Evolutionary conservation across 2,329 filamentous ascomycete genomes (phyloP).

Genomic region (Hortaea werneckii): DNA sequence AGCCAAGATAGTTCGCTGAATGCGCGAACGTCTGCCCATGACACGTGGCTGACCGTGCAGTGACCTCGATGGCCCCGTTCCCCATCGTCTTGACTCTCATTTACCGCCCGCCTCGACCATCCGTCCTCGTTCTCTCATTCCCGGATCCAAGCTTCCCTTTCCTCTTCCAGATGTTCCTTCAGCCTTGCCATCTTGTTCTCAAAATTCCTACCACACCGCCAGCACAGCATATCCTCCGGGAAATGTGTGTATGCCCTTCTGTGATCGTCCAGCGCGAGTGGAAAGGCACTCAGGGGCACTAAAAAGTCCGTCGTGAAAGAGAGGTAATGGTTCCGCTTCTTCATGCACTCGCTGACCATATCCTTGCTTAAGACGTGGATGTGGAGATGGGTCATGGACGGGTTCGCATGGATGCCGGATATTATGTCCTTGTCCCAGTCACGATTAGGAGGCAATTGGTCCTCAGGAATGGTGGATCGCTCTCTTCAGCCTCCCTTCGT

Average conservation of each 20-base stretch:
- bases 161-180: conserved; percentile 63
- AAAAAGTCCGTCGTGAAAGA: conserved; percentile 84
- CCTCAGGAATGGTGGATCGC: conserved; percentile 19
- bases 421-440: conserved; percentile 69
- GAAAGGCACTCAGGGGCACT: conserved; percentile 68
- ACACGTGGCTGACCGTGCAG: too few relatives aligned
- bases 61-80: too few relatives aligned
- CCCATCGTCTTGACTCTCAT: too few relatives aligned
- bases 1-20: neutral
- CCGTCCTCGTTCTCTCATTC: conserved; percentile 33
- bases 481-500: conserved; percentile 54
- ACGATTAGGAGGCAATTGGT: conserved; percentile 55
- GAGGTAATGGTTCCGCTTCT: conserved; percentile 81
- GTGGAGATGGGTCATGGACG: conserved; percentile 87
- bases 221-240: conserved; percentile 61
- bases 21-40: neutral
- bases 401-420: conserved; percentile 73
- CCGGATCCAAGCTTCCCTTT: conserved; percentile 66
- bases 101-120: too few relatives aligned
- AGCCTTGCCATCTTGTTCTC: conserved; percentile 62
- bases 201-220: conserved; percentile 71
- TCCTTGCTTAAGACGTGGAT: conserved; percentile 79
- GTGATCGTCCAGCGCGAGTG: conserved; percentile 55
- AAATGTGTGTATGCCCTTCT: conserved; percentile 52
- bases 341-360: conserved; percentile 60